Evolutionary conservation across 2,329 filamentous ascomycete species (phyloP), one percentile per base, ranked within the genome.

Genomic region (Colletotrichum tropicale): DNA sequence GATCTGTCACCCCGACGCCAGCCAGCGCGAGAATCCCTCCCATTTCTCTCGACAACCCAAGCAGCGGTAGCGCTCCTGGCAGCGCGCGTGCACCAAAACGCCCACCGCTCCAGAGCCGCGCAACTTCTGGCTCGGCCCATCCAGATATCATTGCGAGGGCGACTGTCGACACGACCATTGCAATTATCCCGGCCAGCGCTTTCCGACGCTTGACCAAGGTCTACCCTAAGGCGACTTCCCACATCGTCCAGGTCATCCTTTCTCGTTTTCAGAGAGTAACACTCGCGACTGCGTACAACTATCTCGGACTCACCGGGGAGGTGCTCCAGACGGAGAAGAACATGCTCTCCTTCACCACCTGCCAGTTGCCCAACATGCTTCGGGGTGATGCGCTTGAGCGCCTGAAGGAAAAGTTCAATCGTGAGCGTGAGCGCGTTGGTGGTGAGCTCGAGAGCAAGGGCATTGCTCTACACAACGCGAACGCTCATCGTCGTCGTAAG

Each of bases 131-230:
- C 78, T 98, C 97, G 16, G 96, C 95, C 0, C 97, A 99, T 84
- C 97, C 97, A 13, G 97, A 99, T 81, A 97, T 99, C 77, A 95
- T 99, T 78, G 97, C 96, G n/a, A 91, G 97, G 78, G 97, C 97
- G 8, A 98, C 96, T 18, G 94, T 98, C 28, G 98, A 99, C 82
- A 99, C 97, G 0, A 99, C 98, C 0, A 98, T 99, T 84, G 97
- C 97, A 8, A 98, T 99, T 78, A 99, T 99, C 73, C 98, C 98
- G 2, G 97, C 97, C 1, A 98, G 96, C 82, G 98, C 97, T 5
- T 99, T 99, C 80, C 93, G 96, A 69, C 93, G 98, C 10, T 88
- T 99, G 68, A 99, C 98, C 66, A 93, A 95, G 81, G 93, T 98
- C 28, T 99, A 98, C 80, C 97, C 97, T 12, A 98, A 98, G 86